phyloP scores from a whole-genome alignment of 805 yeast genomes.

The Kazachstania viticola region DNA sequence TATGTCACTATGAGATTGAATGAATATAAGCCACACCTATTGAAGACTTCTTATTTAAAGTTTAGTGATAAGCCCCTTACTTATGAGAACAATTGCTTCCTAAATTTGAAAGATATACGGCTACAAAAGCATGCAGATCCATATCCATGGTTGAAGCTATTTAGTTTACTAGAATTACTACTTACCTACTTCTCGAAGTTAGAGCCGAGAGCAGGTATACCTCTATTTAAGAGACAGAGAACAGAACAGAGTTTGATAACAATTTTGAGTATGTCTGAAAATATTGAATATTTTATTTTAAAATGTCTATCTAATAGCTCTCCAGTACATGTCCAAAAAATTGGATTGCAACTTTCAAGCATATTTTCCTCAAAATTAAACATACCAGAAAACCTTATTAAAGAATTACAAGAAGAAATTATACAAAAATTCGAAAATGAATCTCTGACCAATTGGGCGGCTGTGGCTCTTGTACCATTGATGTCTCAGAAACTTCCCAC shows the following conservation, averaged over 20 bases:
- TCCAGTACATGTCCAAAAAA: constrained; percentile 3
- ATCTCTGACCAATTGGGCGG: constrained; percentile 11
- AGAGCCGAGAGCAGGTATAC: constrained; percentile 1
- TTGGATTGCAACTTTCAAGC: constrained; percentile 15
- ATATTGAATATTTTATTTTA: constrained; percentile 10
- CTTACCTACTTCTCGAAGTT: constrained; percentile 7
- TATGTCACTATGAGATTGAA: constrained; percentile 8
- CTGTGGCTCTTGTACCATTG: constrained; percentile 15
- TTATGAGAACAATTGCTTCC: constrained; percentile 4
- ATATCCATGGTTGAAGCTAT: constrained; percentile 13
- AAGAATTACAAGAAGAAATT: constrained; percentile 5
- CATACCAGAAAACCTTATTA: constrained; percentile 1
- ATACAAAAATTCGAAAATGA: constrained; percentile 10
- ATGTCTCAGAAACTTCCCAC: constrained; percentile 10
- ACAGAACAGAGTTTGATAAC: constrained; percentile 5
- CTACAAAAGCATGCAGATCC: constrained; percentile 5
- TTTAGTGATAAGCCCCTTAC: neutral
- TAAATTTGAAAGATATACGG: constrained; percentile 11
- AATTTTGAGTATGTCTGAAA: constrained; percentile 8
- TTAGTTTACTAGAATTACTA: constrained; percentile 10
- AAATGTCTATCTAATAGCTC: constrained; percentile 7
- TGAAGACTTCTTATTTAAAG: neutral
- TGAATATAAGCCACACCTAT: constrained; percentile 6
- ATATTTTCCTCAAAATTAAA: constrained; percentile 7
- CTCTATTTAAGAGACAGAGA: constrained; percentile 16